Percentiles rank a stretch among this genome's conserved stretches.
phyloP scores from a whole-genome alignment of 2,329 filamentous ascomycete genomes.

The Phoma sp. region DNA sequence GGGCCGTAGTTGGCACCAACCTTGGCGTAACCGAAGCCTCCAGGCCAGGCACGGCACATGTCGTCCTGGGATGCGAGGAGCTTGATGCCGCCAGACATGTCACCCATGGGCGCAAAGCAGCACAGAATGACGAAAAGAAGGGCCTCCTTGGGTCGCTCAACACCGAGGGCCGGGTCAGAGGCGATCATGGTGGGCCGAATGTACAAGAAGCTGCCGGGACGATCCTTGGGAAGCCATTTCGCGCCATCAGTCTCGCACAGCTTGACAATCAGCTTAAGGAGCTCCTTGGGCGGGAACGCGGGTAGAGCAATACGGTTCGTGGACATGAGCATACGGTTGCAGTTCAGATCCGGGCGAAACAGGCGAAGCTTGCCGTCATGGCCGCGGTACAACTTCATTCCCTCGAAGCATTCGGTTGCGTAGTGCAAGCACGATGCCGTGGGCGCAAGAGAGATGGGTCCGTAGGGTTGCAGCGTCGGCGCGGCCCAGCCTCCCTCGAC shows the following conservation, averaged over 20 bases:
- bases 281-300: slow-evolving; percentile 71
- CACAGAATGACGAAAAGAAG: slow-evolving; percentile 80
- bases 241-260: slow-evolving; percentile 75
- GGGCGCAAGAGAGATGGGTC: slow-evolving; percentile 77
- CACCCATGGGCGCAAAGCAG: slow-evolving; percentile 55
- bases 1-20: slow-evolving; percentile 94
- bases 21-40: slow-evolving; percentile 91
- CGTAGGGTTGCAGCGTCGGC: slow-evolving; percentile 78
- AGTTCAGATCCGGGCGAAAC: slow-evolving; percentile 79
- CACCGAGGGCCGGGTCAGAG: slow-evolving; percentile 78
- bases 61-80: slow-evolving; percentile 81
- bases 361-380: slow-evolving; percentile 74
- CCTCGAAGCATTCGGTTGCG: slow-evolving; percentile 90
- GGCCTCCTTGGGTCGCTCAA: slow-evolving; percentile 80
- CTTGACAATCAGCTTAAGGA: slow-evolving; percentile 75
- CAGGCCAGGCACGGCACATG: slow-evolving; percentile 89
- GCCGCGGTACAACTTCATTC: slow-evolving; percentile 74
- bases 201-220: slow-evolving; percentile 77
- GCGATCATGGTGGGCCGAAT: slow-evolving; percentile 87
- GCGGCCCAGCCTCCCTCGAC: slow-evolving; percentile 70
- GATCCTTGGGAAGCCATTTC: slow-evolving; percentile 78
- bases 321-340: slow-evolving; percentile 65
- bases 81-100: slow-evolving; percentile 58
- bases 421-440: slow-evolving; percentile 85
- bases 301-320: slow-evolving; percentile 74